These are phyloP conservation scores for Neonectria coccinea DNA, from an alignment of 2,329 filamentous ascomycete species.

Conservation along the genomic window DNA sequence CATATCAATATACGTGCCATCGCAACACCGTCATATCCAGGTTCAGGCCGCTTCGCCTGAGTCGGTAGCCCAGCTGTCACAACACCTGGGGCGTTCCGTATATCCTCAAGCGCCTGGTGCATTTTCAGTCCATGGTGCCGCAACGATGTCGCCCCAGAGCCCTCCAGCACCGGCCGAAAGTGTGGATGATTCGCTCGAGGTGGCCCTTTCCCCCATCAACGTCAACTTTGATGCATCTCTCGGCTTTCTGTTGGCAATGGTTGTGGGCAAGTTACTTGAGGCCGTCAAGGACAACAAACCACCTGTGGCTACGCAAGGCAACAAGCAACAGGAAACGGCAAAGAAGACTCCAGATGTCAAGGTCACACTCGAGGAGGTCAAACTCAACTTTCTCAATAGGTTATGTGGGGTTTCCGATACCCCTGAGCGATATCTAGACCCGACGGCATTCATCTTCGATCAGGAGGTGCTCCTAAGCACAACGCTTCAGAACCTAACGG, in stretches of 20 bases:
- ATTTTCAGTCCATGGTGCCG: slow-evolving; percentile 63
- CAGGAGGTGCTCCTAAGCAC: slow-evolving; percentile 66
- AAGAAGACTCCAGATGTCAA: slow-evolving; percentile 54
- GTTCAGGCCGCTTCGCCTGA: slow-evolving; percentile 48
- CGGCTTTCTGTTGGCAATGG: slow-evolving; percentile 65
- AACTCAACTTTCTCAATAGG: slow-evolving; percentile 67
- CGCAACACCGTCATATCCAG: slow-evolving; percentile 59
- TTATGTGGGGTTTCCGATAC: slow-evolving; percentile 65
- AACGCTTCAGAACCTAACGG: slow-evolving; percentile 58
- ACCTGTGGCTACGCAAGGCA: slow-evolving; percentile 13
- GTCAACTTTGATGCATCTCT: slow-evolving; percentile 68
- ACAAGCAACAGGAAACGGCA: slow-evolving; percentile 26
- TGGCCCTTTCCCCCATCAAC: slow-evolving; percentile 64
- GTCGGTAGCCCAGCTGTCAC: slow-evolving; percentile 44
- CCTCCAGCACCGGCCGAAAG: slow-evolving; percentile 5
- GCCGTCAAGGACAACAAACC: slow-evolving; percentile 52
- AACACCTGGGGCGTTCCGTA: slow-evolving; percentile 53
- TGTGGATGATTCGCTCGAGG: slow-evolving; percentile 55
- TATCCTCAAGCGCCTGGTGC: slow-evolving; percentile 70
- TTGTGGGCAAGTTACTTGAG: slow-evolving; percentile 62
- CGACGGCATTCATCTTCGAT: slow-evolving; percentile 54
- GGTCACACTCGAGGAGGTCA: slow-evolving; percentile 61
- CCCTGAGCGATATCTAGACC: slow-evolving; percentile 58
- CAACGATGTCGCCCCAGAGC: slow-evolving; percentile 26
- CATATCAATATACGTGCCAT: slow-evolving; percentile 67